A percentile compares a stretch with the other conserved stretches of the same genome.
These are phyloP conservation scores for Dentipellis sp. DNA, from an alignment of 768 basidiomycete species.

Conservation along the genomic window DNA sequence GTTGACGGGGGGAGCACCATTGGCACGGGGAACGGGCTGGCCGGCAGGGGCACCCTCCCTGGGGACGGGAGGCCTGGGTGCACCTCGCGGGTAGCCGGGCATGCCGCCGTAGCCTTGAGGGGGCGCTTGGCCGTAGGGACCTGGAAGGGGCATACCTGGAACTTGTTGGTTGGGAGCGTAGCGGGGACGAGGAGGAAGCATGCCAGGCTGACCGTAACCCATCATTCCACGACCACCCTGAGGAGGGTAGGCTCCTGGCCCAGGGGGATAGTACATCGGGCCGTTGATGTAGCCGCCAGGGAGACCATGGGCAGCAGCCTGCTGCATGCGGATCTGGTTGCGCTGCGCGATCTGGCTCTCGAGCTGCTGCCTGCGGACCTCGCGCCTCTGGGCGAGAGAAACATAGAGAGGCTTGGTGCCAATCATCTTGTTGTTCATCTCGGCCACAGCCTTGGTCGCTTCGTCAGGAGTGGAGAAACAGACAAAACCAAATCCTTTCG, in stretches of 20 bases:
- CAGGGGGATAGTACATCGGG: conserved; percentile 81
- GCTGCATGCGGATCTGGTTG: conserved; percentile 94
- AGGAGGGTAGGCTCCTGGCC: conserved; percentile 72
- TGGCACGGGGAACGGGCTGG: conserved; percentile 50
- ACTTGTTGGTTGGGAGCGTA: conserved; percentile 68
- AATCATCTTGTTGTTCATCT: conserved; percentile 99
- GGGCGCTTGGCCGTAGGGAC: conserved; percentile 62
- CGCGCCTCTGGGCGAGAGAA: conserved; percentile 95
- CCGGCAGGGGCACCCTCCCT: conserved; percentile 60
- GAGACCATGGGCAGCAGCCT: conserved; percentile 82
- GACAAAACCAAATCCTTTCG: conserved; percentile 98
- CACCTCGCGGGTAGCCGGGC: conserved; percentile 54
- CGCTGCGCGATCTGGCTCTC: conserved; percentile 99
- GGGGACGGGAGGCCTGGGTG: conserved; percentile 51
- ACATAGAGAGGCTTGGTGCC: conserved; percentile 98
- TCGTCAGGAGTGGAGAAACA: conserved; percentile 98
- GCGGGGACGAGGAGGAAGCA: conserved; percentile 83
- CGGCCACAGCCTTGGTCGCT: conserved; percentile 97
- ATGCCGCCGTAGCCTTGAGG: conserved; percentile 69
- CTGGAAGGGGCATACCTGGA: conserved; percentile 68
- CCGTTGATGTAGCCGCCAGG: conserved; percentile 78
- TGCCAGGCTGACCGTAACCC: conserved; percentile 76
- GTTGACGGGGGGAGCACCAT: conserved; percentile 37
- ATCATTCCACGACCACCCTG: conserved; percentile 66
- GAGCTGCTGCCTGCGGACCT: conserved; percentile 95